Base-by-base conservation (phyloP, 169 alveolate genomes). In the Eimeria praecox region DNA sequence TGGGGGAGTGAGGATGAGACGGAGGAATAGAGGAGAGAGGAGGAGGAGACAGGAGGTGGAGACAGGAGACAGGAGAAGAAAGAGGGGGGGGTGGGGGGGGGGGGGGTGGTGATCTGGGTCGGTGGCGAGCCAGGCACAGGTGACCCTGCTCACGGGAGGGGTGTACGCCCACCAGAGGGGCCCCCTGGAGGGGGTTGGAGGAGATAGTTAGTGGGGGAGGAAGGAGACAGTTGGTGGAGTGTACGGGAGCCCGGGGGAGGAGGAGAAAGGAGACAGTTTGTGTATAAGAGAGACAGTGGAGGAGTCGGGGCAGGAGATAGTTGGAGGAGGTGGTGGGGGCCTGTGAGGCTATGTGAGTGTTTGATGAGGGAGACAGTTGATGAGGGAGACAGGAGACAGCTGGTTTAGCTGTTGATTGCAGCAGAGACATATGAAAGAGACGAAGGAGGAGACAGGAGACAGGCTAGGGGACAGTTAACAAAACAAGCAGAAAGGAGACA, bases 361-460 rank as follows among this genome's bases (percentile, higher is more conserved):
- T 12, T 16, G 49, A 35, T 38, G 54, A 27, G 33, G 38, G 40
- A 62, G 33, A 12, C 42, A 5, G 46, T 66, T 24, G 24, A 38
- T 3, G n/a, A 27, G 82, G 82, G 22, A 12, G 82, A 24, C n/a
- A 71, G 82, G 82, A 66, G 77, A 66, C 77, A 66, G 77, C 20
- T 27, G 77, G 42, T 49, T 49, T n/a, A n/a, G n/a, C n/a, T n/a
- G n/a, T n/a, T n/a, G n/a, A n/a, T n/a, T n/a, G n/a, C n/a, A n/a
- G n/a, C n/a, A n/a, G n/a, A n/a, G n/a, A n/a, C n/a, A n/a, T n/a
- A n/a, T n/a, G n/a, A n/a, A 49, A 49, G 56, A 49, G 56, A 49
- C 56, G 12, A 12, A 49, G 12, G 56, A 49, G 56, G 56, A 49
- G 56, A 49, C 56, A 49, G 56, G 12, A 49, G 20, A 49, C 56